phyloP scores from a whole-genome alignment of 108 stramenopile species.

The Parietichytrium sp. region DNA sequence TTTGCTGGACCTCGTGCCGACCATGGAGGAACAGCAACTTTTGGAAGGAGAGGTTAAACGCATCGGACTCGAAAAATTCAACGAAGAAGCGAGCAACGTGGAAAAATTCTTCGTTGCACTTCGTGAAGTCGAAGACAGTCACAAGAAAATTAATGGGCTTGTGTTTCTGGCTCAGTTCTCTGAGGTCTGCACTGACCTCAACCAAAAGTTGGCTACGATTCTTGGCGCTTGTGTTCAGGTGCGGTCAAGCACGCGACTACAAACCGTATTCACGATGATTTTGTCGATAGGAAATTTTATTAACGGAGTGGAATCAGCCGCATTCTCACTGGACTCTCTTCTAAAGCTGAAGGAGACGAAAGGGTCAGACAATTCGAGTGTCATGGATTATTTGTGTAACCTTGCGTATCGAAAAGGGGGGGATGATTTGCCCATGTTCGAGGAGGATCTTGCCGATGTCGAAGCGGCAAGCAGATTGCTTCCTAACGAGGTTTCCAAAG shows the following conservation, averaged over 20 bases:
- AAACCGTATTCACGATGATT: background rate
- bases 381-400: conserved; percentile 57
- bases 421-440: background rate
- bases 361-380: conserved; percentile 56
- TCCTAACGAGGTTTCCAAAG: background rate
- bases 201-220: background rate
- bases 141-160: background rate
- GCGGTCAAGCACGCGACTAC: background rate
- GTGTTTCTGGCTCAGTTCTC: background rate
- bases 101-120: background rate
- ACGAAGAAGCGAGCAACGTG: background rate
- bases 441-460: background rate
- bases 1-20: background rate
- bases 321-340: conserved; percentile 59
- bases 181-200: background rate
- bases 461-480: conserved; percentile 17
- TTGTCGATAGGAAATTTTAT: conserved; percentile 18
- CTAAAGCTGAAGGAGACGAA: conserved; percentile 57
- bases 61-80: background rate
- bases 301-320: conserved; percentile 42
- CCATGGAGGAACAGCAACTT: background rate
- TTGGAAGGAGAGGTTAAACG: background rate
- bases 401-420: conserved; percentile 49
- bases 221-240: conserved; percentile 14
- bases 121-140: background rate